Percentiles rank a stretch among this genome's conserved stretches.
These are phyloP conservation scores for Ogataea paradorogensis DNA, from an alignment of 805 yeast genomes.

Conservation along the genomic window DNA sequence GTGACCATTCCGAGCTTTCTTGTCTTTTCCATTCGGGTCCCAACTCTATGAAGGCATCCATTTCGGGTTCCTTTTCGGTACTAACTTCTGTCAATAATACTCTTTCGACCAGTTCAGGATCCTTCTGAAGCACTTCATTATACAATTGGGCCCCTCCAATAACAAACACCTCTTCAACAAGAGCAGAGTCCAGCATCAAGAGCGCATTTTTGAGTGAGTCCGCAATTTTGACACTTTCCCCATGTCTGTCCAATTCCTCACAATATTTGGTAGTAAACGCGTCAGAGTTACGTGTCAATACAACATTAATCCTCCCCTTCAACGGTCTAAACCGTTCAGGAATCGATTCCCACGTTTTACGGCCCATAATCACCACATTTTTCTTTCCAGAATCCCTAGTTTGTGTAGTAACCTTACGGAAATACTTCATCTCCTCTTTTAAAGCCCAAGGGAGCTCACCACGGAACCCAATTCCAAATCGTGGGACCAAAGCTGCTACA, in stretches of 20 bases:
- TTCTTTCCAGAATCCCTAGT: conserved; percentile 31
- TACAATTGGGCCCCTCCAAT: conserved; percentile 95
- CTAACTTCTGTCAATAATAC: conserved; percentile 69
- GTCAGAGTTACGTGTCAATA: conserved; percentile 54
- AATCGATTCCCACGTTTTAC: conserved; percentile 94
- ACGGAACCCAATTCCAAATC: conserved; percentile 77
- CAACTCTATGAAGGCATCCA: conserved; percentile 70
- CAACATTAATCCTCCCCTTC: conserved; percentile 68
- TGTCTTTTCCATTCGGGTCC: conserved; percentile 38
- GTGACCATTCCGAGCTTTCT: conserved; percentile 35
- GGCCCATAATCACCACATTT: conserved; percentile 93
- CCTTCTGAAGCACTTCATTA: conserved; percentile 38
- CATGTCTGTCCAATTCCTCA: conserved; percentile 24
- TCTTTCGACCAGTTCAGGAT: conserved; percentile 41
- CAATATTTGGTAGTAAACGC: conserved; percentile 24
- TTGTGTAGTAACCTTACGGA: conserved; percentile 65
- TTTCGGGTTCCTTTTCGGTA: conserved; percentile 39
- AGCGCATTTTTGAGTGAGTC: conserved; percentile 46
- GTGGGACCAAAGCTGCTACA: conserved; percentile 84
- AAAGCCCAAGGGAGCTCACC: conserved; percentile 89
- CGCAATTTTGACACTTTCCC: conserved; percentile 29
- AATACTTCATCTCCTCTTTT: conserved; percentile 79
- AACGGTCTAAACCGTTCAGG: conserved; percentile 84
- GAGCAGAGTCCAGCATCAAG: conserved; percentile 25
- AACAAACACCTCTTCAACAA: conserved; percentile 62